Base-by-base conservation (phyloP, 176 grass and related monocot genomes). In the Paspalum notatum region DNA sequence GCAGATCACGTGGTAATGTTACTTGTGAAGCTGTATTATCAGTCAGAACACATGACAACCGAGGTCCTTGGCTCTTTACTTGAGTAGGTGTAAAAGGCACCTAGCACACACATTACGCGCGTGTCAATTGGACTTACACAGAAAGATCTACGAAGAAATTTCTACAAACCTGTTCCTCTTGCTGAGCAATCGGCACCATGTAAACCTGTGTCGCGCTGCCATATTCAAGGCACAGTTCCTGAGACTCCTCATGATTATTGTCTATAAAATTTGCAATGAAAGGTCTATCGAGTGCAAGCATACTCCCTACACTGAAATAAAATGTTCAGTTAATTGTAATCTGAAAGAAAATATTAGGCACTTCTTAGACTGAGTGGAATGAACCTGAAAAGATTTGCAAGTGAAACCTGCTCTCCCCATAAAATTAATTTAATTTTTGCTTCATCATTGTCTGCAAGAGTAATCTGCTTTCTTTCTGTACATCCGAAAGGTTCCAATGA, bases 381-480 rank as follows among this genome's bases (percentile, higher is more conserved):
- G 22, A 53, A 98, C 95, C 95, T 98, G 81, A 94, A 89, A 87
- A 98, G 83, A 89, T 94, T 98, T 80, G 95, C 90, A 92, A 98
- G 92, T 47, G 79, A 85, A 92, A 90, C 50, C 81, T 98, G 95
- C 60, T 98, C 95, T 68, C 92, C 95, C 95, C 95, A 98, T 75
- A 98, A 86, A 83, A 98, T 78, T 89, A 98, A 94, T 54, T 92
- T 92, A 53, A 98, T 92, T 37, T 83, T 92, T 52, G 18, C 80
- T 80, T 68, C 92, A 78, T 92, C 92, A 75, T 87, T 79, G 70
- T 98, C 95, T 87, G 87, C 88, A 63, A 98, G 86, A 48, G 77
- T 46, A 72, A 92, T 87, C 57, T 87, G 77, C 61, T 92, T 94
- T 90, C 92, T 89, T 93, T 91, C 85, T 5, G 78, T 89, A 62